Base-by-base conservation (phyloP, 1,284 basidiomycete species). In the Coniferiporia weirii region DNA sequence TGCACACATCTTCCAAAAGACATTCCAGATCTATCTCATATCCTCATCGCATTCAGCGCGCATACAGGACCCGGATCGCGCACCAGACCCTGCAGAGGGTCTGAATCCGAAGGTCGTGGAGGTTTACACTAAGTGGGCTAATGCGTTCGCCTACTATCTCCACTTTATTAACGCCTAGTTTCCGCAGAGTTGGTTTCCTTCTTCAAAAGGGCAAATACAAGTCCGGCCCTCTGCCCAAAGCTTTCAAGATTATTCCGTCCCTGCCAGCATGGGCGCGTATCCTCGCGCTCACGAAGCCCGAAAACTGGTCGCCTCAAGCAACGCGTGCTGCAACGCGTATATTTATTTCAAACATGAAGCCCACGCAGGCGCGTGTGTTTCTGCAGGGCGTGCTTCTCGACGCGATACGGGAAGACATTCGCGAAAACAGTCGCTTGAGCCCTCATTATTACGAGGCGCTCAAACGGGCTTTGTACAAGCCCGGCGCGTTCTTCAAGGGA, bases 401-500 rank as follows among this genome's bases (percentile, higher is more conserved):
- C 66, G 91, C 93, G 52, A 87, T 98, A 52, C 80, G 95, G 53
- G 91, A 95, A 66, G 92, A 99, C 71, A 97, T 99, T 64, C 78
- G 80, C 60, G 83, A 85, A 72, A 90, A 84, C 72, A 89, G 91
- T 64, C 98, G 95, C 70, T 79, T 98, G 52, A 90, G 92, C 68
- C 90, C 94, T 27, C 97, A 99, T 64, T 91, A 95, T 64, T 99
- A 97, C 69, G 93, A 96, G 70, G 87, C 89, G 22, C 73, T 99
- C 66, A 96, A 95, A 71, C 89, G 94, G 66, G 84, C 93, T 9
- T 74, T 99, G 61, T 99, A 96, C 74, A 99, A 99, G 73, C 97
- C 97, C 3, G 91, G 91, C 1, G 95, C 97, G 1, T 98, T 98
- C 72, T 99, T 99, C 81, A 99, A 99, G 73, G 97, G 96, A 3